Evolutionary conservation across 2,329 filamentous ascomycete species (phyloP).

Genomic region (Gaeumannomyces tritici): DNA sequence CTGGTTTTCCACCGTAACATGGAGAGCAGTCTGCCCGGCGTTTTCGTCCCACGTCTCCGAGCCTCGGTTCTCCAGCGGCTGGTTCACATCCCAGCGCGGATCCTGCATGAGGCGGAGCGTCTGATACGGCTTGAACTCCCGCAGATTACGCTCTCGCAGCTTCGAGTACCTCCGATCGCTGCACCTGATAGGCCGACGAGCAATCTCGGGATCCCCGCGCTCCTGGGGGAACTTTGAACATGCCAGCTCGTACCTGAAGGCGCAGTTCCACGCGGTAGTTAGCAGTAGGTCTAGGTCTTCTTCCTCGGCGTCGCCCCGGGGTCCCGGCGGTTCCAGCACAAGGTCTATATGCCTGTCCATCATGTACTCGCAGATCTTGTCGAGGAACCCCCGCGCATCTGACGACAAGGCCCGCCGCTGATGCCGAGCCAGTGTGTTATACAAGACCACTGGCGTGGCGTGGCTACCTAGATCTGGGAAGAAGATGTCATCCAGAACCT

Average conservation of each 20-base stretch:
- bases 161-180: not conserved
- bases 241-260: not conserved
- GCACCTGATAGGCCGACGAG: not conserved
- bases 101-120: conserved; percentile 1
- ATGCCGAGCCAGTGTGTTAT: not conserved
- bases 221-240: not conserved
- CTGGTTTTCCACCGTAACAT: not conserved
- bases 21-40: conserved; percentile 1
- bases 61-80: not conserved
- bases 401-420: not conserved
- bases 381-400: not conserved
- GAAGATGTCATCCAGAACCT: not conserved
- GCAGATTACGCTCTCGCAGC: not conserved
- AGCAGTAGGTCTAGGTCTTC: not conserved
- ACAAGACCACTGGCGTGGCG: not conserved
- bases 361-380: not conserved
- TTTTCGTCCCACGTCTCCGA: not conserved
- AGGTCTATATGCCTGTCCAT: not conserved
- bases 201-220: not conserved
- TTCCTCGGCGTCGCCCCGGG: not conserved
- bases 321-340: not conserved
- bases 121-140: not conserved
- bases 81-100: not conserved
- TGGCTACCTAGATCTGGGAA: not conserved
- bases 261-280: not conserved